Base-by-base conservation (phyloP, 129 eudicot genomes). In the Smallanthus sonchifolius region DNA sequence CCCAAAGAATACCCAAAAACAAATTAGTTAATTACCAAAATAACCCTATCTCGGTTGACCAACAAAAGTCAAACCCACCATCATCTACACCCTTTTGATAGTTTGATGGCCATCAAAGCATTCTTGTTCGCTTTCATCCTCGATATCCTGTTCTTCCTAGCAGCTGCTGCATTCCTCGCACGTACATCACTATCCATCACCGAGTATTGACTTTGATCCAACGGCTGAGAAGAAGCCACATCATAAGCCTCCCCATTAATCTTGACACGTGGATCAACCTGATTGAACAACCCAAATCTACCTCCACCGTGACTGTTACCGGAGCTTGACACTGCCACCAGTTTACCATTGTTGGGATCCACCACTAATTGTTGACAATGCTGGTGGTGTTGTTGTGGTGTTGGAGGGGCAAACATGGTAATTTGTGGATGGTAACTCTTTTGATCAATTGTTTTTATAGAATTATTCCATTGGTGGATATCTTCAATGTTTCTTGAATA, bases 111-210 rank as follows among this genome's bases (percentile, higher is more conserved):
- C 62, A 52, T 65, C 60, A 36, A 42, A 52, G 83, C 37, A 48
- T 68, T 85, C 80, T 69, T 85, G 80, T 36, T 79, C 73, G 77
- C 81, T 72, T 83, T 87, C 57, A 75, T 67, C 81, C 81, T 80
- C 24, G 72, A 39, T 28, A 87, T 77, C 77, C 87, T 80, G 24
- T 35, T 65, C 87, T 75, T 79, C 48, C 89, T 74, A 2, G 84
- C 89, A 13, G 84, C 88, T 5, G 84, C 95, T 7, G 89, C 77
- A 28, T 19, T 15, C 43, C 75, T 77, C 13, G 59, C 65, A 75
- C 70, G 70, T 42, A 55, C 56, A 52, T 74, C 76, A 70, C 69
- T 63, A 60, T 75, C 77, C 80, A 69, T 69, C 32, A 69, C 9
- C 51, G 62, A 7, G 65, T 61, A 75, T 43, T 56, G 69, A 42